phyloP scores from a whole-genome alignment of 306 rosid genomes.

The Ceratonia siliqua region DNA sequence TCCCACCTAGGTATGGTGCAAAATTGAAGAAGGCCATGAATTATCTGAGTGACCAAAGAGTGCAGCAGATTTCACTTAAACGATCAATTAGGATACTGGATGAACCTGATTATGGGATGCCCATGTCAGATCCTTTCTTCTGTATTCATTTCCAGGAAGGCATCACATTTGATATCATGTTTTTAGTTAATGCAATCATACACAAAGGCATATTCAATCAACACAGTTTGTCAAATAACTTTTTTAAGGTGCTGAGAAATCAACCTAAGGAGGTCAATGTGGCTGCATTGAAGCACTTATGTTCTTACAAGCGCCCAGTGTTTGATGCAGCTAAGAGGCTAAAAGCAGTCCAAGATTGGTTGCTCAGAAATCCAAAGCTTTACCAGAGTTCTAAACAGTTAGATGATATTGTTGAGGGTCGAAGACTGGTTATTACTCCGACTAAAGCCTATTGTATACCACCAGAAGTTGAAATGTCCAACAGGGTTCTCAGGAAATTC shows the following conservation, averaged over 20 bases:
- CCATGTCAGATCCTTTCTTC: constrained; percentile 49
- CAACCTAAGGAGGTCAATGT: constrained; percentile 52
- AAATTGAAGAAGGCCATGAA: constrained; percentile 50
- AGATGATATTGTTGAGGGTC: constrained; percentile 58
- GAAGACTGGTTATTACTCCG: constrained; percentile 64
- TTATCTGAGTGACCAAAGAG: constrained; percentile 50
- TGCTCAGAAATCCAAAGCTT: constrained; percentile 56
- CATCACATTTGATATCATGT: constrained; percentile 51
- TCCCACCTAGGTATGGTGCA: constrained; percentile 54
- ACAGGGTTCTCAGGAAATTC: constrained; percentile 62
- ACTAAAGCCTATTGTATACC: constrained; percentile 65
- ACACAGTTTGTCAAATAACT: constrained; percentile 49
- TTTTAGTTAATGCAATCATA: constrained; percentile 56
- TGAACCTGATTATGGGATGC: constrained; percentile 57
- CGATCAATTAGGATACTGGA: constrained; percentile 37
- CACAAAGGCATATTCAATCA: constrained; percentile 65
- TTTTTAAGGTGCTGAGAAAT: constrained; percentile 49
- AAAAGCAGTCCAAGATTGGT: constrained; percentile 57
- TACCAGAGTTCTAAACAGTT: constrained; percentile 40
- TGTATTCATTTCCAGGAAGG: constrained; percentile 39
- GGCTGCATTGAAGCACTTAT: constrained; percentile 61
- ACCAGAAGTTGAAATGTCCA: constrained; percentile 69
- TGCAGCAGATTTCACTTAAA: constrained; percentile 26
- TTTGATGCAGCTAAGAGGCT: constrained; percentile 50
- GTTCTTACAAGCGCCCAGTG: constrained; percentile 46